Evolutionary conservation across 1,139 yeast genomes (phyloP).

Genomic region (Chernovozyma sophiae-reginae): DNA sequence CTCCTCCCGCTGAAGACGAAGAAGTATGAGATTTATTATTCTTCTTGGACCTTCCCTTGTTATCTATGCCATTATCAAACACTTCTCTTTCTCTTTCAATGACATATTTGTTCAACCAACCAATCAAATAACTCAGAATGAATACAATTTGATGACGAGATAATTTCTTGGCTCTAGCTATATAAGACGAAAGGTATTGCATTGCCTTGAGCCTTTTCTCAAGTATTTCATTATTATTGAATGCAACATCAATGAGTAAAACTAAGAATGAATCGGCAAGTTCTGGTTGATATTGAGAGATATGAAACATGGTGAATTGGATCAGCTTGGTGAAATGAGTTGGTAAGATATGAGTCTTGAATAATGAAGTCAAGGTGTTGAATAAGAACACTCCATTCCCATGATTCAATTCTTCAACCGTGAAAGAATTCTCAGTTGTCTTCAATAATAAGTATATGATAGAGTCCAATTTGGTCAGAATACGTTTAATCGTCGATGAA

Average conservation of each 20-base stretch:
- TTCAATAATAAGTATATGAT: constrained; percentile 54
- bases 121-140: constrained; percentile 72
- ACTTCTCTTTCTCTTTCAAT: constrained; percentile 82
- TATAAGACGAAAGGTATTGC: constrained; percentile 87
- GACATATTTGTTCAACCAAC: constrained; percentile 80
- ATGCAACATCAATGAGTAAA: constrained; percentile 76
- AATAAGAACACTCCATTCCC: constrained; percentile 74
- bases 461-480: constrained; percentile 67
- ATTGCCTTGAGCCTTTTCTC: constrained; percentile 82
- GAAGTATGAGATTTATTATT: background rate
- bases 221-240: constrained; percentile 59
- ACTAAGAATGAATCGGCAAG: constrained; percentile 84
- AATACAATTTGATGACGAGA: constrained; percentile 70
- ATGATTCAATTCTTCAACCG: constrained; percentile 46
- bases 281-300: constrained; percentile 78
- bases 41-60: constrained; percentile 8
- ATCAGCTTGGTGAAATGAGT: constrained; percentile 90
- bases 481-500: constrained; percentile 49
- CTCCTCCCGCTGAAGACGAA: constrained; percentile 15
- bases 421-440: constrained; percentile 47
- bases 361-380: constrained; percentile 69
- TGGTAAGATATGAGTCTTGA: constrained; percentile 79
- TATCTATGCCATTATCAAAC: constrained; percentile 36
- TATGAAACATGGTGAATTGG: constrained; percentile 78
- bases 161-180: constrained; percentile 80